phyloP scores from a whole-genome alignment of 768 basidiomycete species.

The Mycena leptocephala region DNA sequence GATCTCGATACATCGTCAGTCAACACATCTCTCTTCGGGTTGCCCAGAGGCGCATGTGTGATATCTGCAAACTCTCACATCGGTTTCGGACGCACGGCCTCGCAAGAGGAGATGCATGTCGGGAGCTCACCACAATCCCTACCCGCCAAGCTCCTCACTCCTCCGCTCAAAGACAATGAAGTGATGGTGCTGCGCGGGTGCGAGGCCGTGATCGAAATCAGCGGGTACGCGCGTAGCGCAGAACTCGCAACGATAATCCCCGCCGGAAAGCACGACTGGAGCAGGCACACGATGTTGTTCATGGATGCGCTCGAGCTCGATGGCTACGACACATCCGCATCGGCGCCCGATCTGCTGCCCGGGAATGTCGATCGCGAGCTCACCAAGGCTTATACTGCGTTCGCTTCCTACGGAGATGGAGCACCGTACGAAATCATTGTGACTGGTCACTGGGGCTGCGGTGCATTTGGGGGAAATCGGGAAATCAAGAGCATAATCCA shows the following conservation, averaged over 20 bases:
- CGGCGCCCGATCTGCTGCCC: constrained; percentile 26
- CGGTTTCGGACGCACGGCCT: constrained; percentile 34
- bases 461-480: constrained; percentile 36
- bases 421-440: constrained; percentile 24
- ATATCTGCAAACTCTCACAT: constrained; percentile 31
- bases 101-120: constrained; percentile 38
- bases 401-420: neutral
- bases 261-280: constrained; percentile 4
- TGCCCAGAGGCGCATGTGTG: constrained; percentile 27
- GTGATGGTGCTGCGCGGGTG: constrained; percentile 31
- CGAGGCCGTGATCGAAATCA: constrained; percentile 21
- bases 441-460: constrained; percentile 38
- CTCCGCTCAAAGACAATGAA: constrained; percentile 12
- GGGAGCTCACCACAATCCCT: constrained; percentile 26
- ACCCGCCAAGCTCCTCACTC: constrained; percentile 25
- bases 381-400: constrained; percentile 31
- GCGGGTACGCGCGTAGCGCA: constrained; percentile 20
- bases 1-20: constrained; percentile 12
- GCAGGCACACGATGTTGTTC: constrained; percentile 30
- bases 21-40: neutral
- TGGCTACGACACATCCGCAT: constrained; percentile 9
- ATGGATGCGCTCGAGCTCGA: constrained; percentile 37
- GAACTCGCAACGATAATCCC: neutral
- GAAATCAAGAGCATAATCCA: constrained; percentile 34
- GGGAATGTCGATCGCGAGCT: constrained; percentile 33